Conservation (phyloP, 176 grass and related monocot genomes). For the Oryza officinalis region DNA sequence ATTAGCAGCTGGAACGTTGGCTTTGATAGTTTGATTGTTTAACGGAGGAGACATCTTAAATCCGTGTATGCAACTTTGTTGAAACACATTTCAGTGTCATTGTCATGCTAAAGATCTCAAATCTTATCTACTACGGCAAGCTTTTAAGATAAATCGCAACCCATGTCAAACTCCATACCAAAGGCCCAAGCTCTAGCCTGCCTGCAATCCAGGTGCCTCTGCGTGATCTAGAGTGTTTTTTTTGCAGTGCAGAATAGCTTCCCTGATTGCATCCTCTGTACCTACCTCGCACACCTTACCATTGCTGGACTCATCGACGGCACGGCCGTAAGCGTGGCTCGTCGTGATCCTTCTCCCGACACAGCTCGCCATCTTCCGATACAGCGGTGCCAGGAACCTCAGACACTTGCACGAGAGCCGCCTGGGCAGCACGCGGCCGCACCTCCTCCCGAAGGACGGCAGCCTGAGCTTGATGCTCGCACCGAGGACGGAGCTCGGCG, state of each 20-base stretch:
- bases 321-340: neutral
- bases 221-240: neutral
- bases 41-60: too few species aligned
- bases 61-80: neutral
- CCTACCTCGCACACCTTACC: slow-evolving; percentile 23
- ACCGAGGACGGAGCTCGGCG: neutral
- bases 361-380: slow-evolving; percentile 14
- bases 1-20: too few species aligned
- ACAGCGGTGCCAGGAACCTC: slow-evolving; percentile 38
- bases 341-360: neutral
- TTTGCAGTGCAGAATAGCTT: slow-evolving; percentile 55
- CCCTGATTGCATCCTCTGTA: slow-evolving; percentile 39
- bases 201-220: neutral
- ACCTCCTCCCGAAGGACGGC: slow-evolving; percentile 7
- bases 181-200: neutral
- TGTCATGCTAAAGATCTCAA: neutral
- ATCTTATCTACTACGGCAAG: neutral
- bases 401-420: slow-evolving; percentile 24
- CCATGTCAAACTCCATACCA: neutral
- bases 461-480: neutral
- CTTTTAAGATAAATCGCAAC: neutral
- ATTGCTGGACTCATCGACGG: neutral
- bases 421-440: slow-evolving; percentile 18
- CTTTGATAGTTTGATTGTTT: too few species aligned
- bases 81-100: neutral